These are phyloP conservation scores for Sisymbrium irio DNA, from an alignment of 345 rosid species.

Conservation along the genomic window DNA sequence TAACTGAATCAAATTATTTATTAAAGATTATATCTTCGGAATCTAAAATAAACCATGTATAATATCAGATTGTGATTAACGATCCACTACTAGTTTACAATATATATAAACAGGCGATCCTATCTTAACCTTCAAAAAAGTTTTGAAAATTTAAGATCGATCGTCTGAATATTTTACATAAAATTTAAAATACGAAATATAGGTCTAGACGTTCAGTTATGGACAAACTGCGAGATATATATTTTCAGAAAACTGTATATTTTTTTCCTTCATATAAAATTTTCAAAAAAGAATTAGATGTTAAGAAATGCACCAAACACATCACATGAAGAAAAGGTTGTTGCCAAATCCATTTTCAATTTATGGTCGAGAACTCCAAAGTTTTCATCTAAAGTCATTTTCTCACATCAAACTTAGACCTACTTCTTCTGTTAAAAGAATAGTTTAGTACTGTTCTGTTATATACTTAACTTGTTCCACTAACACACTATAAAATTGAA, in stretches of 20 bases:
- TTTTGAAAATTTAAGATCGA: background rate
- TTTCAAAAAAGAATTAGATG: background rate
- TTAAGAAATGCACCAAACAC: slow-evolving; percentile 23
- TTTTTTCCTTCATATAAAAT: background rate
- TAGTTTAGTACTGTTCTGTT: slow-evolving; percentile 22
- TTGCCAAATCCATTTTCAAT: slow-evolving; percentile 26
- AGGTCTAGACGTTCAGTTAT: background rate
- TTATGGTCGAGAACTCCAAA: slow-evolving; percentile 26
- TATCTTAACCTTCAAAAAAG: background rate
- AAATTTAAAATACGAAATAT: background rate
- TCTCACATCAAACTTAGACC: slow-evolving; percentile 30
- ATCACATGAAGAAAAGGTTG: slow-evolving; percentile 24
- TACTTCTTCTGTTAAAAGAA: slow-evolving; percentile 16
- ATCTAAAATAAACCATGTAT: background rate
- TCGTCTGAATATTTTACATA: background rate
- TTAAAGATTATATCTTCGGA: background rate
- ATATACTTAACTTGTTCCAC: slow-evolving; percentile 26
- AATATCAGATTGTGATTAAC: background rate
- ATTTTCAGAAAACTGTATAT: background rate
- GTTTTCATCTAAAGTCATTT: slow-evolving; percentile 24
- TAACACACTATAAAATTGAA: background rate
- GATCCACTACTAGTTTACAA: background rate
- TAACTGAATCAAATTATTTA: background rate
- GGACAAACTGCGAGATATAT: slow-evolving; percentile 11
- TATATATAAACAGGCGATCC: background rate